Evolutionary conservation across 225 moss, liverwort and hornwort genomes (phyloP).

Genomic region (Thuidium tamariscinum): DNA sequence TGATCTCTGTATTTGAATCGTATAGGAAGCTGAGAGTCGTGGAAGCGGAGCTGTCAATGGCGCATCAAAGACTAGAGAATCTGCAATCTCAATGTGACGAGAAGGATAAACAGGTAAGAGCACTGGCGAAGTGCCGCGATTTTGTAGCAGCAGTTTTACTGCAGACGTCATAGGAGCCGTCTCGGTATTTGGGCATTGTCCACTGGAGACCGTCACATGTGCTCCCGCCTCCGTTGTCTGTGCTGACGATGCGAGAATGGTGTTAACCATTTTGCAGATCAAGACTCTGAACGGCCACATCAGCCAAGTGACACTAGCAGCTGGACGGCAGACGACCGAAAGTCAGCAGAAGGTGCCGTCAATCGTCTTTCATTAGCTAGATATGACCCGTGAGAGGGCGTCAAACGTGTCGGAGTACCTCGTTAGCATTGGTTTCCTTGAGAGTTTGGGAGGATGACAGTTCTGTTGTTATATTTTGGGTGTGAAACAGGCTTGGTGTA

Average conservation of each 20-base stretch:
- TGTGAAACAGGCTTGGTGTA: not conserved
- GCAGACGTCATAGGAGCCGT: not conserved
- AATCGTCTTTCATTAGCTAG: not conserved
- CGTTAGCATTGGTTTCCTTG: not conserved
- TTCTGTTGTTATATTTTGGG: not conserved
- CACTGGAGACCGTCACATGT: not conserved
- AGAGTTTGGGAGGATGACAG: not conserved
- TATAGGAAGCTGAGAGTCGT: slow-evolving; percentile 42
- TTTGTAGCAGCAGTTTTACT: not conserved
- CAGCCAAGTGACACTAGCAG: slow-evolving; percentile 24
- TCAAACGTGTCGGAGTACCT: not conserved
- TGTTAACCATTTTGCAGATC: slow-evolving; percentile 33
- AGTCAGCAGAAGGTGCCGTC: slow-evolving; percentile 43
- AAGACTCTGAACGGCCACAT: slow-evolving; percentile 38
- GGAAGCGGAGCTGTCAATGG: slow-evolving; percentile 53
- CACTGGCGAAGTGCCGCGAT: not conserved
- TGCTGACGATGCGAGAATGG: not conserved
- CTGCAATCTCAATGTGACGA: slow-evolving; percentile 72
- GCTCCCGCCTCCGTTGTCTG: not conserved
- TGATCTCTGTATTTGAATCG: not conserved
- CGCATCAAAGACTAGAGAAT: slow-evolving; percentile 43
- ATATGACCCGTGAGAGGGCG: not conserved
- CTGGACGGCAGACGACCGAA: slow-evolving; percentile 42
- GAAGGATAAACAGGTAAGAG: slow-evolving; percentile 63
- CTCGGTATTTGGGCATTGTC: not conserved